Evolutionary conservation across 192 early-diverging fungal species (phyloP).

Genomic region (Globomyces pollinis-pini): DNA sequence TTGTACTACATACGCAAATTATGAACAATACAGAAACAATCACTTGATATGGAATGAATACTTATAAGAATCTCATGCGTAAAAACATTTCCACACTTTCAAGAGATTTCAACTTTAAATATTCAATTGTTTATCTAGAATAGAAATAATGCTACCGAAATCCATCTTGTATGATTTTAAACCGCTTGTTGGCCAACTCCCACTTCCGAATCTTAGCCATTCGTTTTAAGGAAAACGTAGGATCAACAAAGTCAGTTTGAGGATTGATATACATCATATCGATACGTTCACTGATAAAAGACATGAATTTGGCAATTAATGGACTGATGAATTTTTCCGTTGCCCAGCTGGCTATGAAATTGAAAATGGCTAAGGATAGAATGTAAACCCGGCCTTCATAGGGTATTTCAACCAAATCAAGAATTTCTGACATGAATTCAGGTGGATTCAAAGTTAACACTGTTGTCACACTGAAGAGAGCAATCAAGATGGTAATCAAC

Average conservation of each 20-base stretch:
- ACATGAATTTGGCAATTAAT: constrained; percentile 10
- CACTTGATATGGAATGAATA: too few species aligned
- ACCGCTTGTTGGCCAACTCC: neutral
- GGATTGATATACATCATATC: neutral
- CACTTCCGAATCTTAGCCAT: constrained; percentile 10
- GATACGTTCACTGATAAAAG: constrained; percentile 3
- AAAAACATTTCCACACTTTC: too few species aligned
- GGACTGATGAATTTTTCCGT: constrained; percentile 33
- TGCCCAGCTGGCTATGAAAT: constrained; percentile 40
- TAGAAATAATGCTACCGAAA: too few species aligned
- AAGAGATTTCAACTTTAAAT: too few species aligned
- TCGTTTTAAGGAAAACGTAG: neutral
- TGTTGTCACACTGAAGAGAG: constrained; percentile 42
- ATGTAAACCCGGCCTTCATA: constrained; percentile 41
- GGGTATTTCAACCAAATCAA: constrained; percentile 62
- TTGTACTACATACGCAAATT: too few species aligned
- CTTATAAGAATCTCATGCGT: too few species aligned
- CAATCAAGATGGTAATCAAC: constrained; percentile 55
- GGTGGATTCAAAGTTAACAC: constrained; percentile 49
- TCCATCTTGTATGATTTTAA: constrained; percentile 13
- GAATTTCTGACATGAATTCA: constrained; percentile 33
- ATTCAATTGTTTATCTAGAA: too few species aligned
- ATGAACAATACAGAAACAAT: too few species aligned
- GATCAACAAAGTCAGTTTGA: neutral
- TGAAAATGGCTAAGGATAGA: constrained; percentile 47